A percentile compares a stretch with the other conserved stretches of the same genome.
Evolutionary conservation across 1,139 yeast genomes (phyloP).

Genomic region (Candida albicans): DNA sequence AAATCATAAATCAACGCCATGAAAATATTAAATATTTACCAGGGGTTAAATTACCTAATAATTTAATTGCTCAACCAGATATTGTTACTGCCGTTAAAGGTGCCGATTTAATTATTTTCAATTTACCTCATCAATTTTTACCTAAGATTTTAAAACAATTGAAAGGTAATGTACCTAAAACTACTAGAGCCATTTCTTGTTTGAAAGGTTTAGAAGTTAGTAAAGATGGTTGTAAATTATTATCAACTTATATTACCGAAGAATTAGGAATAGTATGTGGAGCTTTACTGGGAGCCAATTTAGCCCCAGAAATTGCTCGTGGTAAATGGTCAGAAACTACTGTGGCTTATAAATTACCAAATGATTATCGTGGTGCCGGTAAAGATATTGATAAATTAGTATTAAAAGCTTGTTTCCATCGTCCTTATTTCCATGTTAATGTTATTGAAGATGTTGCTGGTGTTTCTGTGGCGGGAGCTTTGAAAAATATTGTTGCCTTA

Average conservation of each 20-base stretch:
- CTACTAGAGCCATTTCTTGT: conserved; percentile 47
- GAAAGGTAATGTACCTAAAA: conserved; percentile 40
- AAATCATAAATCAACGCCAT: conserved; percentile 44
- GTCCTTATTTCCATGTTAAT: conserved; percentile 49
- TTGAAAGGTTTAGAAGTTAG: conserved; percentile 51
- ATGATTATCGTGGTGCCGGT: conserved; percentile 43
- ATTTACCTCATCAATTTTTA: conserved; percentile 51
- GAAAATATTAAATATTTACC: conserved; percentile 50
- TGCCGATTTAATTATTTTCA: conserved; percentile 48
- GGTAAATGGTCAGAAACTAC: conserved; percentile 52
- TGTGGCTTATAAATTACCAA: conserved; percentile 43
- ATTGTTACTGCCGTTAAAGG: conserved; percentile 39
- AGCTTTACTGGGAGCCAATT: conserved; percentile 49
- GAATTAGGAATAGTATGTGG: conserved; percentile 47
- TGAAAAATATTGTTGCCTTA: conserved; percentile 48
- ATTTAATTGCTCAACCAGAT: conserved; percentile 42
- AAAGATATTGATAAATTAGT: conserved; percentile 42
- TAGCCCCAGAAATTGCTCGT: conserved; percentile 50
- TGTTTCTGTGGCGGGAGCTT: conserved; percentile 51
- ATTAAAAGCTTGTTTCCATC: conserved; percentile 46
- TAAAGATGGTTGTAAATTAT: conserved; percentile 45
- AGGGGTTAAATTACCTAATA: conserved; percentile 43
- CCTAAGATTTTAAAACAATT: conserved; percentile 38
- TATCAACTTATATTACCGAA: conserved; percentile 45
- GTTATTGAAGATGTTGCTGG: conserved; percentile 51